These are phyloP conservation scores for Phyllosticta citriasiana DNA, from an alignment of 2,329 filamentous ascomycete species.

Conservation along the genomic window DNA sequence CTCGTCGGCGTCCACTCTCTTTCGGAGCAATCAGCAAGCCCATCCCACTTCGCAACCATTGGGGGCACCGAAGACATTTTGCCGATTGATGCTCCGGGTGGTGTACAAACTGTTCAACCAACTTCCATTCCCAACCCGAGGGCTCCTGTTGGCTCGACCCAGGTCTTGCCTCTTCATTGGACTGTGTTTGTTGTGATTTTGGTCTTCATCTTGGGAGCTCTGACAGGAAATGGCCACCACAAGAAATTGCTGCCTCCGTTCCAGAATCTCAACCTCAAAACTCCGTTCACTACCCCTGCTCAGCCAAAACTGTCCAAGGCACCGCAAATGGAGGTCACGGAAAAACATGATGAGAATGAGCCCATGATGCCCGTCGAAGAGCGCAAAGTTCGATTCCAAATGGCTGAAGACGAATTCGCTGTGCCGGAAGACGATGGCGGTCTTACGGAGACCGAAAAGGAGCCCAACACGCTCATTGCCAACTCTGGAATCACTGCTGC, in stretches of 20 bases:
- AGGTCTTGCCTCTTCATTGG: background rate
- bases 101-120: conserved; percentile 1
- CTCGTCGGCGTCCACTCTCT: conserved; percentile 32
- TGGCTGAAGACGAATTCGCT: conserved; percentile 8
- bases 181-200: conserved; percentile 9
- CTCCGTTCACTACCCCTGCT: conserved; percentile 15
- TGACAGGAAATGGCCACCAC: conserved; percentile 12
- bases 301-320: background rate
- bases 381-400: conserved; percentile 10
- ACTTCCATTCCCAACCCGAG: conserved; percentile 8
- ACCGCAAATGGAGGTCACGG: conserved; percentile 3
- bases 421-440: conserved; percentile 2
- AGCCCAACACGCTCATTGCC: background rate
- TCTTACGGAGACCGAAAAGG: background rate
- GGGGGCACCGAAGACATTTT: conserved; percentile 4
- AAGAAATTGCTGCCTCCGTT: conserved; percentile 16
- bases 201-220: conserved; percentile 6
- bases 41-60: background rate
- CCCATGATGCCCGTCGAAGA: background rate
- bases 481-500: background rate
- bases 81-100: conserved; percentile 17
- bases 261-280: conserved; percentile 24
- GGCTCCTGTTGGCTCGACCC: conserved; percentile 8
- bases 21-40: background rate
- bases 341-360: background rate